Evolutionary conservation across 306 rosid species (phyloP), one percentile per base, ranked within the genome.

Genomic region (Prosopis cineraria): DNA sequence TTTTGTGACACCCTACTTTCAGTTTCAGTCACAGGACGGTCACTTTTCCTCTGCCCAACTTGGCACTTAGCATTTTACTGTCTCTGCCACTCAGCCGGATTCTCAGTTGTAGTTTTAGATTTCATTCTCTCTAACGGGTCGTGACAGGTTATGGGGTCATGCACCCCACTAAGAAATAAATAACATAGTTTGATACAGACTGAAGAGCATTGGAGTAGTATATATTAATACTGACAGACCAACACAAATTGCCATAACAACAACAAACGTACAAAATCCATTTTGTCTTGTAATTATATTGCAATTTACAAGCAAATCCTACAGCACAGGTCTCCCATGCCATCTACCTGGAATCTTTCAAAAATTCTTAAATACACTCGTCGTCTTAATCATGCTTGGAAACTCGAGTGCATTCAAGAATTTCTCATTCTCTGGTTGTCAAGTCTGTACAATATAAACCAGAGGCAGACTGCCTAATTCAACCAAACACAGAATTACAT

Each of bases 401-500:
- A 58, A 58, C 65, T 27, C 7, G 24, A 63, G 44, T 33, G 33
- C 22, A 63, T 31, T 33, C 27, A 33, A 33, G 69, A 17, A 6
- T 63, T 33, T 20, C 70, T 34, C 70, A 40, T 29, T 16, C 27
- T 56, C n/a, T n/a, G 29, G 44, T 20, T 20, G 25, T 17, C 30
- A 4, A 13, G 1, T 60, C 59, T 60, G 59, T 43, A 41, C 41
- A 45, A 6, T 58, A 60, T 31, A 60, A 29, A 60, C 33, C 33
- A 19, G 25, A 62, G 16, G 45, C 19, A 31, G 20, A 30, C 5
- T 72, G 68, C 59, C 78, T 65, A 63, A 56, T 39, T 45, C 76
- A 74, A 58, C 31, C 25, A 31, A 76, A 82, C 74, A 40, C 70
- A 66, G 25, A n/a, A 43, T 52, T 65, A 65, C 63, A 65, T 64